phyloP scores from a whole-genome alignment of 1,284 basidiomycete genomes.

The Apiotrichum porosum region DNA sequence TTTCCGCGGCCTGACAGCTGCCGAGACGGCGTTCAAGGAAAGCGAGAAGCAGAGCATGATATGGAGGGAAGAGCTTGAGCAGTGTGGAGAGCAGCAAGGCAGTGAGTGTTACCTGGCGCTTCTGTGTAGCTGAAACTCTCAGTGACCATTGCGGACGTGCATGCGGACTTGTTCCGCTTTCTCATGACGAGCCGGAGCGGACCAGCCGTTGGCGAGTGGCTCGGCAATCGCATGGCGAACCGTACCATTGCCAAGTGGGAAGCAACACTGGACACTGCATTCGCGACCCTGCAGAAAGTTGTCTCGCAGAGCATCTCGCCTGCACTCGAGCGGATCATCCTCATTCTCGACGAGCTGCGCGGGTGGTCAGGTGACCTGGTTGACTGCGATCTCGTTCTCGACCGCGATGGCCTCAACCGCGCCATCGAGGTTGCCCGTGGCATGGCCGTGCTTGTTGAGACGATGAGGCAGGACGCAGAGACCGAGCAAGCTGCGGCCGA shows the following conservation, averaged over 20 bases:
- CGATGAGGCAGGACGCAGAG: slow-evolving; percentile 32
- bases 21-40: slow-evolving; percentile 29
- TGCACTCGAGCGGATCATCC: slow-evolving; percentile 34
- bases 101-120: too few species aligned
- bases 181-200: slow-evolving; percentile 38
- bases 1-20: slow-evolving; percentile 33
- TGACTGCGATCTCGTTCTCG: neutral
- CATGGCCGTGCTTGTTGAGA: slow-evolving; percentile 20
- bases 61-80: slow-evolving; percentile 42
- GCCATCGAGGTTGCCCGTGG: slow-evolving; percentile 3
- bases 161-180: slow-evolving; percentile 41
- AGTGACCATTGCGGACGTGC: slow-evolving; percentile 32
- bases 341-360: slow-evolving; percentile 39
- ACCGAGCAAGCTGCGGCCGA: slow-evolving; percentile 26
- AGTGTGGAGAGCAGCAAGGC: slow-evolving; percentile 39
- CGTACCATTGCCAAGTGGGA: slow-evolving; percentile 44
- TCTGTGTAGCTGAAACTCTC: neutral
- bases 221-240: slow-evolving; percentile 41
- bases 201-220: slow-evolving; percentile 39
- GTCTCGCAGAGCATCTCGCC: slow-evolving; percentile 37
- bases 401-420: neutral
- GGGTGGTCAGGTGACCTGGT: slow-evolving; percentile 22
- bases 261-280: slow-evolving; percentile 24
- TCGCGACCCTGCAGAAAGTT: slow-evolving; percentile 29
- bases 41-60: slow-evolving; percentile 42